phyloP scores from a whole-genome alignment of 495 filamentous ascomycete genomes.

The Lepidopterella palustris region DNA sequence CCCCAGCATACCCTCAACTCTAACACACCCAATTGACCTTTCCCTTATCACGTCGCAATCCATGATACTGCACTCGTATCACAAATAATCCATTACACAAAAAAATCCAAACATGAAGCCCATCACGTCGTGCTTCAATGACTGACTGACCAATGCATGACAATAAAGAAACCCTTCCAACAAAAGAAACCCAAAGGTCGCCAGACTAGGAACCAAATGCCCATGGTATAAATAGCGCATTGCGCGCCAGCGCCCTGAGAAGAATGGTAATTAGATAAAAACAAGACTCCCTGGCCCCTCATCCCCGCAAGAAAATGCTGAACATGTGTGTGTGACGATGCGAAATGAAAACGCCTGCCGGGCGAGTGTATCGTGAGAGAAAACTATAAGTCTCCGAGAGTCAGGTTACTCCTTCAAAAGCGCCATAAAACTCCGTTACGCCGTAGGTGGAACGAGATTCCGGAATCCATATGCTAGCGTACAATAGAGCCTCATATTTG shows the following conservation, averaged over 20 bases:
- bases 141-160: neutral
- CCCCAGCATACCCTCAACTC: neutral
- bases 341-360: conserved; percentile 4
- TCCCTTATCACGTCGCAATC: neutral
- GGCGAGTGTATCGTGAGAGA: neutral
- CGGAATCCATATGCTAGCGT: neutral
- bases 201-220: conserved; percentile 16
- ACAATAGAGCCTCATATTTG: neutral
- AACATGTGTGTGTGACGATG: neutral
- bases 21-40: neutral
- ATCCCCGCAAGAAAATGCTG: neutral
- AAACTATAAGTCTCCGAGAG: neutral
- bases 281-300: neutral
- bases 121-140: conserved; percentile 2
- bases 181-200: conserved; percentile 12
- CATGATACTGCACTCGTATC: neutral
- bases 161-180: conserved; percentile 1
- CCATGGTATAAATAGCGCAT: conserved; percentile 19
- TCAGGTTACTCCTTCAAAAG: neutral
- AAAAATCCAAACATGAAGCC: conserved; percentile 2
- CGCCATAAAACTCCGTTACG: conserved; percentile 2
- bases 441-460: neutral
- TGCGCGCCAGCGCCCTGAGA: conserved; percentile 4
- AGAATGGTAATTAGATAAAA: conserved; percentile 4
- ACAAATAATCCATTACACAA: neutral